Evolutionary conservation across 805 yeast genomes (phyloP).

Genomic region (Nakazawaea sp.): DNA sequence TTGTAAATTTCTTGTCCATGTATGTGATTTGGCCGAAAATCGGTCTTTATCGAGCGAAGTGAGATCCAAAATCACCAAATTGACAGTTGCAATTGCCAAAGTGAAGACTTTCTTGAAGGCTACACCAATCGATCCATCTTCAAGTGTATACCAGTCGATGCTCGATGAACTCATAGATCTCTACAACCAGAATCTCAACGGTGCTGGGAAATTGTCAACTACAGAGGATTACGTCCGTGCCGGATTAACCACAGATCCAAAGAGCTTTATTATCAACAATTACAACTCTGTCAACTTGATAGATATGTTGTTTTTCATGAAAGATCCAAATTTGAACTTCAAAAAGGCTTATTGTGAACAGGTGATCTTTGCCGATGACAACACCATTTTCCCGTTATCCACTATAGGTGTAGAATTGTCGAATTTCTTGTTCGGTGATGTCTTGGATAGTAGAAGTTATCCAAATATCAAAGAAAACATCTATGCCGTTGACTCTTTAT

Average conservation of each 20-base stretch:
- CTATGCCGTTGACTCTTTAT: slow-evolving; percentile 47
- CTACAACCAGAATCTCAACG: slow-evolving; percentile 33
- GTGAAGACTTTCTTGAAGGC: slow-evolving; percentile 29
- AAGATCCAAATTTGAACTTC: slow-evolving; percentile 51
- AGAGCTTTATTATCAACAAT: slow-evolving; percentile 32
- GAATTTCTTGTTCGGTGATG: slow-evolving; percentile 14
- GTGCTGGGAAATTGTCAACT: slow-evolving; percentile 34
- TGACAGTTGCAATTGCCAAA: slow-evolving; percentile 3
- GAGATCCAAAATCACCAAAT: not conserved
- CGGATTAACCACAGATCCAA: slow-evolving; percentile 39
- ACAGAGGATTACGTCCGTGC: slow-evolving; percentile 37
- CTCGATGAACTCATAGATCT: slow-evolving; percentile 30
- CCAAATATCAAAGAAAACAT: slow-evolving; percentile 33
- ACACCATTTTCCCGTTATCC: slow-evolving; percentile 43
- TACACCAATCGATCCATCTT: slow-evolving; percentile 29
- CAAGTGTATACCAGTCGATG: slow-evolving; percentile 32
- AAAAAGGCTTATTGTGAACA: slow-evolving; percentile 60
- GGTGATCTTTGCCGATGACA: slow-evolving; percentile 49
- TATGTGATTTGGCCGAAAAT: slow-evolving; percentile 9
- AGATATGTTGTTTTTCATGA: slow-evolving; percentile 48
- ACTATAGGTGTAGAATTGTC: slow-evolving; percentile 28
- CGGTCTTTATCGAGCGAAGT: slow-evolving; percentile 3
- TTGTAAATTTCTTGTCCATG: slow-evolving; percentile 30
- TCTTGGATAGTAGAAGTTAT: slow-evolving; percentile 17
- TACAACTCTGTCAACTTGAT: slow-evolving; percentile 44